Base-by-base conservation (phyloP, 202 grass and related monocot species). In the Panicum hallii region DNA sequence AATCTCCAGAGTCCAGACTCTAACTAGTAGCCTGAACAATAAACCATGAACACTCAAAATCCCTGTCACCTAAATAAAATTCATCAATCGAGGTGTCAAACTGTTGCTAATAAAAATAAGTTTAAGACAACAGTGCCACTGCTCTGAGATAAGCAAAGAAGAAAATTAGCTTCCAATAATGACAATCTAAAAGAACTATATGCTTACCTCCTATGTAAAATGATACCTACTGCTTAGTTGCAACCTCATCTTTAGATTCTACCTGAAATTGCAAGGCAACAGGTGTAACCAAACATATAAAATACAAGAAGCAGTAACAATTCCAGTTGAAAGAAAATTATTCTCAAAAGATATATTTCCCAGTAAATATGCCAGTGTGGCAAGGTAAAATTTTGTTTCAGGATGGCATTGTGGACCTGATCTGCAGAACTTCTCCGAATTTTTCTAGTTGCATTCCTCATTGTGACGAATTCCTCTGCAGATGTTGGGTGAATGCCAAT, bases 401-500 rank as follows among this genome's bases (percentile, higher is more conserved):
- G 46, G 12, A 32, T 36, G 12, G 74, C 44, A 75, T 80, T 50
- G 7, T 58, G 20, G 65, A 95, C 93, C 91, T 93, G 80, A 38
- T 78, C 80, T 84, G 85, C 44, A 57, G 89, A 52, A 72, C 71
- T 74, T 64, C 69, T 86, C 61, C 90, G 89, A 48, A 94, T 66
- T 91, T 94, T 92, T 81, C 93, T 84, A 69, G 91, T 94, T 60
- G 82, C 78, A 34, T 23, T 95, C 83, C 93, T 93, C 96, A 99
- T 94, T 66, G 96, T 94, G 64, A 99, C 96, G 42, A 94, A 84
- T 82, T 99, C 96, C 80, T 95, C 96, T 19, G 96, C 88, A 77
- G 96, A 77, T 61, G 96, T 99, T 47, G 96, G 96, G 66, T 99
- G 93, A 72, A 99, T 87, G 28, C 96, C 96, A 74, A 99, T 38